phyloP scores from a whole-genome alignment of 2,329 filamentous ascomycete genomes.

The Gnomoniopsis sp. region DNA sequence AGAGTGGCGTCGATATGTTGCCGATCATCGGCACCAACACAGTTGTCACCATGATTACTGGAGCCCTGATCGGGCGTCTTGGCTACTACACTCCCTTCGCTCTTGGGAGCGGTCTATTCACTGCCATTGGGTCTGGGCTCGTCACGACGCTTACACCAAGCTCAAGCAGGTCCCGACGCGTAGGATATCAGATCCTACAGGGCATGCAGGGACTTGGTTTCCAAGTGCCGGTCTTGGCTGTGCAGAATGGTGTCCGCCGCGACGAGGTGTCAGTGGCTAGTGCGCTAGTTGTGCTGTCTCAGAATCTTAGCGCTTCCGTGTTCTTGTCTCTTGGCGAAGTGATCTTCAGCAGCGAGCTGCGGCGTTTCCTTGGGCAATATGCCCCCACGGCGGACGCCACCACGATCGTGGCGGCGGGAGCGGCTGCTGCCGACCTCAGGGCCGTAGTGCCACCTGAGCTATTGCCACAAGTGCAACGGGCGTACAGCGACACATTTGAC shows the following conservation, averaged over 20 bases:
- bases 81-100: not conserved
- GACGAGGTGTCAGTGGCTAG: not conserved
- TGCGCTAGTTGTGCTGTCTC: too few relatives aligned
- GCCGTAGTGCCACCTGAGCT: not conserved
- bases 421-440: not conserved
- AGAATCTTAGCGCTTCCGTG: too few relatives aligned
- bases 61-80: too few relatives aligned
- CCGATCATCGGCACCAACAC: not conserved
- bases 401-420: too few relatives aligned
- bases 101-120: not conserved
- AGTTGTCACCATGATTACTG: not conserved
- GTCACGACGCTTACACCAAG: not conserved
- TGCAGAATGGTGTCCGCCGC: not conserved
- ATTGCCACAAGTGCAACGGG: not conserved
- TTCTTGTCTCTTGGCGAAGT: not conserved
- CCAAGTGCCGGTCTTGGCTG: not conserved
- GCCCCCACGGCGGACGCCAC: too few relatives aligned
- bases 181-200: slow-evolving; percentile 3
- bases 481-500: not conserved
- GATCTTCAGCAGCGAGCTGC: not conserved
- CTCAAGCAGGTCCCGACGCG: not conserved
- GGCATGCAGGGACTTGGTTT: too few relatives aligned
- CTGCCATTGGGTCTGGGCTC: not conserved
- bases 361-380: too few relatives aligned
- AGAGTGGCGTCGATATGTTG: not conserved